Base-by-base conservation (phyloP, 129 eudicot species). In the Heracleum sosnowskyi region DNA sequence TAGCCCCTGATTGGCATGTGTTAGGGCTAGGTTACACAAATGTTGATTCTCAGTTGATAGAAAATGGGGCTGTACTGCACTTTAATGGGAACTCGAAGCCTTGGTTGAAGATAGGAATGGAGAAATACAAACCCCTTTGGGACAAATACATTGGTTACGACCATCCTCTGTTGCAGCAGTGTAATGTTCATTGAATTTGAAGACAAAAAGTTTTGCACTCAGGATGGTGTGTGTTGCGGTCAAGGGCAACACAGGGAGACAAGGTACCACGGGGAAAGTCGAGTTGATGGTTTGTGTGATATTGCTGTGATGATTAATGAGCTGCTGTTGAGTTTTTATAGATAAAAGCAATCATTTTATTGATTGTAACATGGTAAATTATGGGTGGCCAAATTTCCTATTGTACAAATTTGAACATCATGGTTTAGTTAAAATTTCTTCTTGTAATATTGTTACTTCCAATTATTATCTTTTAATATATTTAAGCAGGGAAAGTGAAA, bases 31-130 rank as follows among this genome's bases (percentile, higher is more conserved):
- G 95, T 44, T 90, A 90, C 81, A 90, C 95, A 24, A 90, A 87
- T 76, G 90, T 90, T 28, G 95, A 90, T 64, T 70, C 90, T 13
- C 79, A 86, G 76, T 31, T 85, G 84, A 90, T 90, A 11, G 83
- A 83, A 28, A 87, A 87, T 4, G 95, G 95, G 51, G 91, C 91
- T 75, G 95, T 90, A 28, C 80, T 90, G 26, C 95, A 90, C 78
- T 90, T 81, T 53, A 90, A 90, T 57, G 95, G 95, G 41, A 90
- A 90, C 81, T 90, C 91, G 18, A 90, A 90, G 74, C 95, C 95
- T 7, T 90, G 94, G 94, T 80, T 89, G 83, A 89, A 89, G 85
- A 89, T 89, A 60, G 94, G 94, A 35, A 89, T 85, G 79, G 95
- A 90, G 76, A 90, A 87, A 44, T 90, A 90, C 81, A 90, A 90